Percentiles rank a stretch among this genome's conserved stretches.
Conservation (phyloP, 495 filamentous ascomycete genomes). For the Penicillium parvum region DNA sequence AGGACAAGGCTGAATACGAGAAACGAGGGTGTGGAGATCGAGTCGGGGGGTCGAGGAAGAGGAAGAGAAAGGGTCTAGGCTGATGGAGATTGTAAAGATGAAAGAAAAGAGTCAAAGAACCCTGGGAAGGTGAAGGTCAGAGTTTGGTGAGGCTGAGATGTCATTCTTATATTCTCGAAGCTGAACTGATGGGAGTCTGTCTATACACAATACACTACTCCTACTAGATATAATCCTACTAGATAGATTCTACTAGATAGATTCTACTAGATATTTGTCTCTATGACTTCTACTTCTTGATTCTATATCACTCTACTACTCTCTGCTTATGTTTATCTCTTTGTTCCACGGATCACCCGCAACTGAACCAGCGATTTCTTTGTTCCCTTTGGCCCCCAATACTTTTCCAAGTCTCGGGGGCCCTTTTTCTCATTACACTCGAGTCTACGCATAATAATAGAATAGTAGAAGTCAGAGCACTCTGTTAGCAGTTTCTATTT, state of each 20-base stretch:
- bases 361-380: constrained; percentile 4
- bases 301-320: too few species aligned
- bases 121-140: constrained; percentile 13
- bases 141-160: constrained; percentile 9
- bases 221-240: too few species aligned
- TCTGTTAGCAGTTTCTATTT: too few species aligned
- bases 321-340: background rate
- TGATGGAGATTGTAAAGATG: background rate
- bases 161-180: background rate
- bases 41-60: too few species aligned
- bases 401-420: constrained; percentile 3
- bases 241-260: too few species aligned
- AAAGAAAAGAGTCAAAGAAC: constrained; percentile 8
- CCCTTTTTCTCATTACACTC: background rate
- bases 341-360: constrained; percentile 3
- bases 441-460: too few species aligned
- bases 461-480: too few species aligned
- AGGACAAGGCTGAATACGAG: constrained; percentile 17
- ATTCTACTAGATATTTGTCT: too few species aligned
- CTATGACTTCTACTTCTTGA: too few species aligned
- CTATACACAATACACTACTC: too few species aligned
- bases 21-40: constrained; percentile 8
- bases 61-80: too few species aligned
- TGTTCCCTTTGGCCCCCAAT: constrained; percentile 11
- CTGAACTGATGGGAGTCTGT: background rate